Evolutionary conservation across 2,329 filamentous ascomycete genomes (phyloP), one percentile per base, ranked within the genome.

Genomic region (Pleoardoris graminearum): DNA sequence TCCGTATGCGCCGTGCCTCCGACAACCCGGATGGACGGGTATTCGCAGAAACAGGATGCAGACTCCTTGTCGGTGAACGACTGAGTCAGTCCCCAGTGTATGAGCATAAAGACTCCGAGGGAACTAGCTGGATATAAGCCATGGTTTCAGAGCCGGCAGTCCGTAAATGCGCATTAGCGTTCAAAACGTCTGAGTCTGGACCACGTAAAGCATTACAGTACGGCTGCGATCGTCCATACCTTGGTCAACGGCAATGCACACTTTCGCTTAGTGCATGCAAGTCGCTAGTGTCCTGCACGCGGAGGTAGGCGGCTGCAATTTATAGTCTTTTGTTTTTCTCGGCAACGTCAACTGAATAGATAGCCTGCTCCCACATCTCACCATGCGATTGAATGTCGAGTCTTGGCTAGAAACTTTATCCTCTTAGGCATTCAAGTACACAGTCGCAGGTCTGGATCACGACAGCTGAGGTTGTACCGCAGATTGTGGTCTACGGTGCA

Each of bases 171-270:
- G 59, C 61, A 56, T 63, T 57, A 58, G 48, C 54, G 58, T 70
- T 63, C 58, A 60, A 51, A 50, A 60, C 35, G 57, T 52, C 52
- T 42, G 55, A 67, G 66, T 71, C 69, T 71, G 71, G 69, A 71
- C 68, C 68, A 59, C 53, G 57, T 55, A 58, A 48, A 54, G 38
- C 51, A 35, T 37, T 37, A n/a, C n/a, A n/a, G n/a, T n/a, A n/a
- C 22, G 55, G 55, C 54, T 54, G 39, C 32, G 62, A 68, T 70
- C 61, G 59, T 60, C 58, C 55, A 55, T 51, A 55, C 58, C 53
- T 36, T n/a, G 30, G 53, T 57, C 48, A 55, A 51, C 55, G 52
- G 54, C 57, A 53, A 51, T 56, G 56, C 51, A 41, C 42, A 36
- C 42, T 41, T 55, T 44, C 48, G 51, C 47, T 49, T 53, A 37